phyloP scores from a whole-genome alignment of 495 filamentous ascomycete species.

The Polyplosphaeria fusca region DNA sequence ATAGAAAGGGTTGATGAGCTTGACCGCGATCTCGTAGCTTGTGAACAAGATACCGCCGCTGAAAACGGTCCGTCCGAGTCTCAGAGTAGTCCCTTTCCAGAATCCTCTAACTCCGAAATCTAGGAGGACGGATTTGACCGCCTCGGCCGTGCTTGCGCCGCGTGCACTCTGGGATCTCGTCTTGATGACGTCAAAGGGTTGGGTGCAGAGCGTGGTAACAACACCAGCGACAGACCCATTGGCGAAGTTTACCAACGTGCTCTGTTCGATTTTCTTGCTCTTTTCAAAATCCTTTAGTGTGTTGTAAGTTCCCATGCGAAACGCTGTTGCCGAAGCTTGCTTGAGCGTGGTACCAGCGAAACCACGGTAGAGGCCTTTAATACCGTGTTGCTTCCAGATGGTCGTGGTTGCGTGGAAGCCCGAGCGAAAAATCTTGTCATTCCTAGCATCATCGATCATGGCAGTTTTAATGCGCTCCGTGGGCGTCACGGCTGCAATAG shows the following conservation, averaged over 20 bases:
- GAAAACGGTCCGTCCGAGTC: constrained; percentile 59
- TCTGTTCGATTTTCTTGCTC: constrained; percentile 43
- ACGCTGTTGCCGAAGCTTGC: constrained; percentile 61
- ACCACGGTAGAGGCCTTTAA: constrained; percentile 58
- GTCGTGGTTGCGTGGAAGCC: constrained; percentile 50
- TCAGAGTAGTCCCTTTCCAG: constrained; percentile 67
- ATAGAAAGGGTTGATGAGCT: constrained; percentile 29
- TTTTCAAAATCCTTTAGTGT: constrained; percentile 61
- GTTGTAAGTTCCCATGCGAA: constrained; percentile 66
- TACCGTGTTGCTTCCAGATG: constrained; percentile 51
- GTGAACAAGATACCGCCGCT: constrained; percentile 66
- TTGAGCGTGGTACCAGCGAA: constrained; percentile 64
- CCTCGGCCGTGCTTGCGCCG: constrained; percentile 53
- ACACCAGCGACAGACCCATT: constrained; percentile 61
- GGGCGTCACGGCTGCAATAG: constrained; percentile 60
- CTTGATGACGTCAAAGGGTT: constrained; percentile 68
- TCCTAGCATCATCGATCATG: constrained; percentile 63
- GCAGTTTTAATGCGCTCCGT: constrained; percentile 68
- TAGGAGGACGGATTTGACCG: constrained; percentile 48
- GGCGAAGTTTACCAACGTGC: constrained; percentile 53
- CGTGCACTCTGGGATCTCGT: constrained; percentile 59
- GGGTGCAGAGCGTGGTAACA: constrained; percentile 59
- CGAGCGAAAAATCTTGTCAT: constrained; percentile 49
- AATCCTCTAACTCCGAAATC: constrained; percentile 60
- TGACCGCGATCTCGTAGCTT: constrained; percentile 56